Evolutionary conservation across 306 rosid species (phyloP).

Genomic region (Myrica gale): DNA sequence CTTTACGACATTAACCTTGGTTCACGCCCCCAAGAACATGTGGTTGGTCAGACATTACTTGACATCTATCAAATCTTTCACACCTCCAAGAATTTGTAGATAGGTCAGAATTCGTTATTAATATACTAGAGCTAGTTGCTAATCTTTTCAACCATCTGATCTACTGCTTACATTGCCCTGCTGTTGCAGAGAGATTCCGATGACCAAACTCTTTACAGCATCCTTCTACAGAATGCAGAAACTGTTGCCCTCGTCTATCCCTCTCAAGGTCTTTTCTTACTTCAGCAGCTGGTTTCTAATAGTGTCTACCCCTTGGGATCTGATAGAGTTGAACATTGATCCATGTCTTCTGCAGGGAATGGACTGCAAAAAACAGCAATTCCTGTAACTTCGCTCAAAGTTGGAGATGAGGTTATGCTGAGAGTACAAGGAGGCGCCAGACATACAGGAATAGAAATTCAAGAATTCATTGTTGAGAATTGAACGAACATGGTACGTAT

Average conservation of each 20-base stretch:
- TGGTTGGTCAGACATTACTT: not conserved
- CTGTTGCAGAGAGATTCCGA: constrained; percentile 47
- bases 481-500: constrained; percentile 31
- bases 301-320: not conserved
- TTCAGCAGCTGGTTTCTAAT: not conserved
- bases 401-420: constrained; percentile 69
- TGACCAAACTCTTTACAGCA: constrained; percentile 54
- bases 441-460: constrained; percentile 89
- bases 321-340: constrained; percentile 5
- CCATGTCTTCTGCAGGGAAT: constrained; percentile 39
- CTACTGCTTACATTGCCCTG: not conserved
- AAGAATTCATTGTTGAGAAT: constrained; percentile 88
- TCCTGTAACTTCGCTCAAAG: constrained; percentile 73
- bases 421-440: constrained; percentile 90
- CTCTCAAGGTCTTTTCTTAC: constrained; percentile 42
- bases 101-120: not conserved
- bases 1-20: no score
- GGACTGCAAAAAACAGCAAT: constrained; percentile 39
- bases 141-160: not conserved
- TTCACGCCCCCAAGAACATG: not conserved
- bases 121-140: not conserved
- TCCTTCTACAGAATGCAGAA: constrained; percentile 84
- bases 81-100: not conserved
- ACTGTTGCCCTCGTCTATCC: constrained; percentile 78
- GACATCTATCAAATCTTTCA: not conserved